These are phyloP conservation scores for Fagus sylvatica DNA, from an alignment of 306 rosid species.

Conservation along the genomic window DNA sequence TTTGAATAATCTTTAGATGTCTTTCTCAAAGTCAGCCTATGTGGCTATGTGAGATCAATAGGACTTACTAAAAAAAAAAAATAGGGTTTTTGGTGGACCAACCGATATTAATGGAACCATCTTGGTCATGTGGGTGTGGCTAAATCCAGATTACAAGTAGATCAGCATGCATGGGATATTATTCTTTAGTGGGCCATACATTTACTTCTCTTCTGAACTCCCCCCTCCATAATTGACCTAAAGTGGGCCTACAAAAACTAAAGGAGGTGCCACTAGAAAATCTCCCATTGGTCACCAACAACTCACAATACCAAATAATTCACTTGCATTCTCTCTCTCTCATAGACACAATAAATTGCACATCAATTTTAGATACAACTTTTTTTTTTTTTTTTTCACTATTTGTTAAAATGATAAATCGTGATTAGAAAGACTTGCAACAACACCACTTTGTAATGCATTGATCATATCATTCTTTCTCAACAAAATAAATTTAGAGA, in stretches of 20 bases:
- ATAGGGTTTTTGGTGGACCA: conserved; percentile 16
- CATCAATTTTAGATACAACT: too few species aligned
- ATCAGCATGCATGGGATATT: conserved; percentile 32
- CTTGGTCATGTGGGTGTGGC: not conserved
- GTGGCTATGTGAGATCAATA: not conserved
- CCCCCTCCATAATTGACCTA: conserved; percentile 24
- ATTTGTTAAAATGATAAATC: too few species aligned
- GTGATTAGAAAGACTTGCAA: too few species aligned
- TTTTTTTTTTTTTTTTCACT: too few species aligned
- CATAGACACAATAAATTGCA: too few species aligned
- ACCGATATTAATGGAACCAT: not conserved
- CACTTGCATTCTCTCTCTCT: not conserved
- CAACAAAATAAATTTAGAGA: too few species aligned
- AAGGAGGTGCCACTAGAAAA: not conserved
- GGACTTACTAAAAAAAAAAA: too few species aligned
- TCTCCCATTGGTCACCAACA: conserved; percentile 22
- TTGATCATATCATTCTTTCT: too few species aligned
- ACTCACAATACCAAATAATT: conserved; percentile 22
- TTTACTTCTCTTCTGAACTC: not conserved
- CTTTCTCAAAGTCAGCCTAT: not conserved
- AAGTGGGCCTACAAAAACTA: not conserved
- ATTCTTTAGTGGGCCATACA: conserved; percentile 20
- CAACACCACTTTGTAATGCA: too few species aligned
- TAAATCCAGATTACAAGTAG: conserved; percentile 11
- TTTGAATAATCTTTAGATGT: not conserved